Percentiles rank a stretch among this genome's conserved stretches.
phyloP scores from a whole-genome alignment of 345 rosid species.

The Capsella bursapastoris region DNA sequence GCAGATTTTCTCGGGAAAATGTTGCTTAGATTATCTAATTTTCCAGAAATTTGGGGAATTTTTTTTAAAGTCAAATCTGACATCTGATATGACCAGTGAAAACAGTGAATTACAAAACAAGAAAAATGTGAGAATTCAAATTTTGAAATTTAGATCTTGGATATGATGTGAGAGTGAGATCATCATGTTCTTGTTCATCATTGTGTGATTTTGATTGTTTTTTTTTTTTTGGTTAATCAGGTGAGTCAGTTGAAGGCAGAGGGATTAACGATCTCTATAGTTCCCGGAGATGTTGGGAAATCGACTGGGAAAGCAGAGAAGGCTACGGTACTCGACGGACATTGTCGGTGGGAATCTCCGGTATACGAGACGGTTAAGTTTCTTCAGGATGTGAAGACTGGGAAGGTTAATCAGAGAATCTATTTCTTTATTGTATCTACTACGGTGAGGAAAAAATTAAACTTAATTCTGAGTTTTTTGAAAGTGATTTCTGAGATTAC shows the following conservation, averaged over 20 bases:
- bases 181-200: neutral
- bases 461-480: neutral
- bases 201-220: neutral
- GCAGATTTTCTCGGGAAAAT: neutral
- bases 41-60: neutral
- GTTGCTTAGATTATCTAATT: constrained; percentile 16
- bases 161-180: neutral
- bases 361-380: constrained; percentile 75
- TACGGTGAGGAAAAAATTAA: constrained; percentile 52
- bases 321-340: constrained; percentile 62
- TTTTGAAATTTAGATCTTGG: constrained; percentile 17
- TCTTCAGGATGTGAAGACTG: constrained; percentile 61
- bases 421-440: constrained; percentile 79
- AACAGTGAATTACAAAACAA: constrained; percentile 8
- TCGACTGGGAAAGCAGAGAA: constrained; percentile 69
- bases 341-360: constrained; percentile 81
- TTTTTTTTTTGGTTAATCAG: constrained; percentile 45
- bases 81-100: constrained; percentile 25
- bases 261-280: constrained; percentile 70
- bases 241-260: constrained; percentile 74
- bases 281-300: constrained; percentile 86
- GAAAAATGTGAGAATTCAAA: neutral
- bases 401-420: constrained; percentile 64
- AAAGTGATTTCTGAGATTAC: neutral
- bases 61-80: constrained; percentile 29